Base-by-base conservation (phyloP, 2,329 filamentous ascomycete genomes). In the Paraphoma sp. region DNA sequence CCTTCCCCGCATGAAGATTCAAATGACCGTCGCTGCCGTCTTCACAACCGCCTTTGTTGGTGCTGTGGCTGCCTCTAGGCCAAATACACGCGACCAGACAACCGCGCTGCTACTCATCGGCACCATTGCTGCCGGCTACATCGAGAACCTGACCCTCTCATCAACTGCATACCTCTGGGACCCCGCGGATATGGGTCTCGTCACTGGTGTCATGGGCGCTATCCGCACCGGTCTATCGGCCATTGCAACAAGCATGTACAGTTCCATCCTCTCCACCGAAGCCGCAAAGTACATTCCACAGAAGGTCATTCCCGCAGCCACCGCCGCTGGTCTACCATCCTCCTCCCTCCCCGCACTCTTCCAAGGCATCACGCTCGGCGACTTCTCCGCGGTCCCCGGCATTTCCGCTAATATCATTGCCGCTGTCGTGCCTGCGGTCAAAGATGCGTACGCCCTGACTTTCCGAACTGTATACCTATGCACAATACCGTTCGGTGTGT, bases 401-500 rank as follows among this genome's bases (percentile, higher is more conserved):
- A 69, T 73, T 29, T 67, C 67, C 0, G 53, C 62, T 1, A 63
- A 64, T 0, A 65, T 73, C 17, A 64, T 68, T n/a, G 64, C 54
- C 0, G 62, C 76, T 0, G 77, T 80, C 0, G 69, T 59, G 2
- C 53, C 57, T 0, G 76, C 78, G 18, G 57, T 77, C 8, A 75
- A 78, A 59, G 68, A 70, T 10, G 79, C 79, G n/a, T 81, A 83
- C 62, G 66, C 73, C 5, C 54, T 73, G n/a, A 77, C 78, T 3
- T 82, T 83, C 65, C 69, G 71, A 52, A 74, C 76, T 3, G 81
- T 84, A 1, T 83, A 81, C 78, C 69, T 80, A 64, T 45, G 73
- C 56, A 76, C 74, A 3, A 51, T 78, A 6, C 72, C 73, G 0
- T 78, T 77, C 57, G 72, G 73, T 5, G 70, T 60, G 4, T 56